Conservation (phyloP, 2,329 filamentous ascomycete species). For the Diaporthe vaccinii region DNA sequence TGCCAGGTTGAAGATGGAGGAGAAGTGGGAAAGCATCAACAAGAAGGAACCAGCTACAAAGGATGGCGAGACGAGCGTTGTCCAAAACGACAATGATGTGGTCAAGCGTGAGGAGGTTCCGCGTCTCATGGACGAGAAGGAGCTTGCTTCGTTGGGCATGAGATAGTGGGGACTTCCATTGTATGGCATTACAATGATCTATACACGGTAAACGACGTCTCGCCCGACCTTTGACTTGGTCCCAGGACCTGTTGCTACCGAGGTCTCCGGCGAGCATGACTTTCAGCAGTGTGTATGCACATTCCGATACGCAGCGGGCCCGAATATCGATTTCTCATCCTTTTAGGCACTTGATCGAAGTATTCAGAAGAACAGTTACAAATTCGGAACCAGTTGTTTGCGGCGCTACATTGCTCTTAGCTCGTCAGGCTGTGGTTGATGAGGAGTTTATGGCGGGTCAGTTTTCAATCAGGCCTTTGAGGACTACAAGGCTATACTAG, state of each 20-base stretch:
- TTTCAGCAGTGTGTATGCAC: not conserved
- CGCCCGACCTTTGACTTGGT: not conserved
- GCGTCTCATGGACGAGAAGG: too few species aligned
- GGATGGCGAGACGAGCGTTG: not conserved
- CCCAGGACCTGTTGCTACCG: not conserved
- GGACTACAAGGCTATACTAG: too few species aligned
- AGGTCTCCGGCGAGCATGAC: not conserved
- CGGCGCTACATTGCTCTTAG: not conserved
- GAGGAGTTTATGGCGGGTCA: not conserved
- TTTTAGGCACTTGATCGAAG: not conserved
- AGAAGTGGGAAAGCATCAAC: constrained; percentile 37
- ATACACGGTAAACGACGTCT: not conserved
- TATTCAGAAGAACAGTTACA: not conserved
- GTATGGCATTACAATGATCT: too few species aligned
- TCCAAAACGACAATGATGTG: not conserved
- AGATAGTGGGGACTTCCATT: too few species aligned
- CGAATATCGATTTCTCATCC: not conserved
- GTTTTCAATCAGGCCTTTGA: not conserved
- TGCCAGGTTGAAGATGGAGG: constrained; percentile 16
- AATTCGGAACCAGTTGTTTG: not conserved
- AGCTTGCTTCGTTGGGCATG: not conserved
- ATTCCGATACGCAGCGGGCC: not conserved
- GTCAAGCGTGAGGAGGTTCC: not conserved
- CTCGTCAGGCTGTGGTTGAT: not conserved
- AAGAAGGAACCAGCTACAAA: not conserved